Conservation (phyloP, 345 rosid species). For the Sisymbrium irio region DNA sequence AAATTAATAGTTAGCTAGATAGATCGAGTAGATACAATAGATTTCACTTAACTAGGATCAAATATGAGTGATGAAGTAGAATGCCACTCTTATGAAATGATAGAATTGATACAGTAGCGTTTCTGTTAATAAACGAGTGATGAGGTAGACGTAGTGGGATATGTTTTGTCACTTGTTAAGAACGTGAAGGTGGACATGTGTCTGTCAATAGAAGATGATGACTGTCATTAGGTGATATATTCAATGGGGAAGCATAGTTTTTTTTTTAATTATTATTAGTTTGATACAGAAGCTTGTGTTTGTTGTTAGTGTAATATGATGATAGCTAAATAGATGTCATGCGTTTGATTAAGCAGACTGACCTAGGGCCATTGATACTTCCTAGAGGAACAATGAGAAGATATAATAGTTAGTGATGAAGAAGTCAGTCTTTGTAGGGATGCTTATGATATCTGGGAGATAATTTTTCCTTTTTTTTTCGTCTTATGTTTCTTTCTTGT, state of each 20-base stretch:
- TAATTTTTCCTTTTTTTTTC: neutral
- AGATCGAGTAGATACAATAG: neutral
- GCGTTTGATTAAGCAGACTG: slow-evolving; percentile 1
- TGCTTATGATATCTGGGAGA: neutral
- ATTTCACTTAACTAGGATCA: neutral
- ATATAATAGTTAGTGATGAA: slow-evolving; percentile 11
- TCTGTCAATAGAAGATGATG: slow-evolving; percentile 5
- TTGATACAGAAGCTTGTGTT: neutral
- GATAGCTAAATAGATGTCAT: slow-evolving; percentile 1
- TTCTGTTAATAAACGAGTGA: no score
- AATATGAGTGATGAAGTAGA: neutral
- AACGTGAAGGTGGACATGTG: neutral
- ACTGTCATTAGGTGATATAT: neutral
- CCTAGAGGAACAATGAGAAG: neutral
- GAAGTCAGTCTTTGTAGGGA: neutral
- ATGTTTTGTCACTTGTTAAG: neutral
- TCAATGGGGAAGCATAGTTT: neutral
- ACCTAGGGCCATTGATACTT: neutral
- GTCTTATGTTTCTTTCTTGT: neutral
- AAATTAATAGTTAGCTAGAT: neutral
- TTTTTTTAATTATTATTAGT: neutral
- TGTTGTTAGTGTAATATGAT: neutral
- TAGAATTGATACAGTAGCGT: no score
- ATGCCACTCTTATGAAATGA: no score
- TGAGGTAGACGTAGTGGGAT: neutral